These are phyloP conservation scores for Aurinia saxatilis DNA, from an alignment of 345 rosid species.

Conservation along the genomic window DNA sequence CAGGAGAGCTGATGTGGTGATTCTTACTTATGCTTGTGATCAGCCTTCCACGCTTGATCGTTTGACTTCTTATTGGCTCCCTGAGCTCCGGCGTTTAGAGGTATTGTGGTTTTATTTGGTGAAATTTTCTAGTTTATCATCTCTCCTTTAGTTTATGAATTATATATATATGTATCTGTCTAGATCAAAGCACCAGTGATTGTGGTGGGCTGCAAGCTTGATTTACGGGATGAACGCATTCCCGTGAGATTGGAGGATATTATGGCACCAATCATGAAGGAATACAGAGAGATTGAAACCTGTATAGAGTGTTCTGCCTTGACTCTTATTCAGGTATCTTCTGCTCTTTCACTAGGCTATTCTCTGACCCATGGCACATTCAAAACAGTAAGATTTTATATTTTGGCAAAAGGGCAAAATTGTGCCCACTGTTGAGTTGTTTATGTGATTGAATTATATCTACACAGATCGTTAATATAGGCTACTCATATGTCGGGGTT, in stretches of 20 bases:
- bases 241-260: conserved; percentile 51
- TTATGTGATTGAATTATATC: no score
- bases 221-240: conserved; percentile 55
- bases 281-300: conserved; percentile 76
- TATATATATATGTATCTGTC: not conserved
- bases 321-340: conserved; percentile 58
- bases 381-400: no score
- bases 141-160: not conserved
- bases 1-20: conserved; percentile 68
- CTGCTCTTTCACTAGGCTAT: not conserved
- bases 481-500: not conserved
- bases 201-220: conserved; percentile 86
- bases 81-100: conserved; percentile 69
- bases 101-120: conserved; percentile 20
- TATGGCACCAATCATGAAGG: conserved; percentile 79
- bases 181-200: conserved; percentile 70
- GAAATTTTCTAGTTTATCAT: not conserved
- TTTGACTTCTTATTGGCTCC: conserved; percentile 60
- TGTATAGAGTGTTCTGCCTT: conserved; percentile 81
- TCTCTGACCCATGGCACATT: not conserved
- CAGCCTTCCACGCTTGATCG: conserved; percentile 57
- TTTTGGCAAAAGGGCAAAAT: no score
- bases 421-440: no score
- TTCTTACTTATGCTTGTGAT: conserved; percentile 76
- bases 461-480: no score